Evolutionary conservation across 176 grass and related monocot species (phyloP).

Genomic region (Neostapfia colusana): DNA sequence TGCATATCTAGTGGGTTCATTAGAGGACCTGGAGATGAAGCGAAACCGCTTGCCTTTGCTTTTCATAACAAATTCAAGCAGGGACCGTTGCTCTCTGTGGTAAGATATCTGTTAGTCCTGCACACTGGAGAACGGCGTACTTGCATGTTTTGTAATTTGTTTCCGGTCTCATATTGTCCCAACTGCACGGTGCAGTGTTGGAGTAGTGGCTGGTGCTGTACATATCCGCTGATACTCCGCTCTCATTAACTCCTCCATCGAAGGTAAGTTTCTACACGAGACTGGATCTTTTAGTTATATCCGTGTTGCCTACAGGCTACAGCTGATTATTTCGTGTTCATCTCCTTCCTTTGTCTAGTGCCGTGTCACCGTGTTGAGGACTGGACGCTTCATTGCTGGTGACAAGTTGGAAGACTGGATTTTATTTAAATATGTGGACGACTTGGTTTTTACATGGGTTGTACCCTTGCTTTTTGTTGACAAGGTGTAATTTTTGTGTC

Average conservation of each 20-base stretch:
- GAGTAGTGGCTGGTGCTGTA: constrained; percentile 93
- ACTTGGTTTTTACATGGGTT: not conserved
- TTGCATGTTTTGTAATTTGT: not conserved
- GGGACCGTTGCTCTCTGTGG: constrained; percentile 88
- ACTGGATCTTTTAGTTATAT: not conserved
- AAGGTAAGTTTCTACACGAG: constrained; percentile 23
- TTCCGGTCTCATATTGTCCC: constrained; percentile 27
- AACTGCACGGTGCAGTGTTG: constrained; percentile 67
- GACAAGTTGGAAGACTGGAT: not conserved
- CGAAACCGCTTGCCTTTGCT: constrained; percentile 75
- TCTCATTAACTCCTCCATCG: constrained; percentile 43
- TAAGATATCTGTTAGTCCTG: constrained; percentile 41
- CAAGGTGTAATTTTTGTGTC: not conserved
- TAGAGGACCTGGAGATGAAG: constrained; percentile 84
- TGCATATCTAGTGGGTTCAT: constrained; percentile 78
- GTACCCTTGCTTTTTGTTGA: not conserved
- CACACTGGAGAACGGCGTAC: not conserved
- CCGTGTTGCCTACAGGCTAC: not conserved
- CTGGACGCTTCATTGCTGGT: not conserved
- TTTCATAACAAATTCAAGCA: constrained; percentile 98
- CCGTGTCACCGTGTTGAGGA: not conserved
- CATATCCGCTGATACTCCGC: constrained; percentile 83
- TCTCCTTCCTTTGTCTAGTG: not conserved
- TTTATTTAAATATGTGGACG: not conserved
- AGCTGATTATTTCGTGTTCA: not conserved